These are phyloP conservation scores for Linum lewisii DNA, from an alignment of 345 rosid genomes.

Conservation along the genomic window DNA sequence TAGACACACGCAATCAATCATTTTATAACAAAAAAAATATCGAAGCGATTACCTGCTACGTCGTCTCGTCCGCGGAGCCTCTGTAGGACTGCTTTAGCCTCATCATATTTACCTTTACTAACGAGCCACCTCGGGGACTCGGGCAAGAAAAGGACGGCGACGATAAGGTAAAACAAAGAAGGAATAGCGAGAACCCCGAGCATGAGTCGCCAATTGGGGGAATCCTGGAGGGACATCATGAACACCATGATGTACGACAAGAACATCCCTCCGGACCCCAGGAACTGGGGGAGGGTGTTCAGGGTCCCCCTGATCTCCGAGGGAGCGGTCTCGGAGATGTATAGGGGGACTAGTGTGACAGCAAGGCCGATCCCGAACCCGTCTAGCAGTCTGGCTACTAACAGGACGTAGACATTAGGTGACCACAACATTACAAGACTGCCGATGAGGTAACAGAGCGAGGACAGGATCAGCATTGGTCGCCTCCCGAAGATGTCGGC, in stretches of 20 bases:
- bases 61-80: conserved; percentile 32
- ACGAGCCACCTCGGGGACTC: conserved; percentile 45
- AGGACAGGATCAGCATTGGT: conserved; percentile 32
- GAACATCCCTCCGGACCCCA: conserved; percentile 40
- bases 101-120: conserved; percentile 30
- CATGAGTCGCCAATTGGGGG: conserved; percentile 45
- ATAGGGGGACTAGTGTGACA: conserved; percentile 35
- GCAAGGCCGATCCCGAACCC: conserved; percentile 41
- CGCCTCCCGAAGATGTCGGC: conserved; percentile 32
- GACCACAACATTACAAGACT: conserved; percentile 37
- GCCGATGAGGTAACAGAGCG: conserved; percentile 26
- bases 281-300: conserved; percentile 38
- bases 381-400: conserved; percentile 28
- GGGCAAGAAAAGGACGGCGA: conserved; percentile 32
- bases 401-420: conserved; percentile 33
- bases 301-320: conserved; percentile 35
- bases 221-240: conserved; percentile 27
- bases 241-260: conserved; percentile 33
- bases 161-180: conserved; percentile 16
- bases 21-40: no score
- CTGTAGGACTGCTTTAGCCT: conserved; percentile 31
- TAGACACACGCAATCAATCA: no score
- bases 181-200: conserved; percentile 40
- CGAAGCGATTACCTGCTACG: conserved; percentile 23
- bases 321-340: conserved; percentile 42